Conservation (phyloP, 1,139 yeast genomes). For the Candida tropicalis region DNA sequence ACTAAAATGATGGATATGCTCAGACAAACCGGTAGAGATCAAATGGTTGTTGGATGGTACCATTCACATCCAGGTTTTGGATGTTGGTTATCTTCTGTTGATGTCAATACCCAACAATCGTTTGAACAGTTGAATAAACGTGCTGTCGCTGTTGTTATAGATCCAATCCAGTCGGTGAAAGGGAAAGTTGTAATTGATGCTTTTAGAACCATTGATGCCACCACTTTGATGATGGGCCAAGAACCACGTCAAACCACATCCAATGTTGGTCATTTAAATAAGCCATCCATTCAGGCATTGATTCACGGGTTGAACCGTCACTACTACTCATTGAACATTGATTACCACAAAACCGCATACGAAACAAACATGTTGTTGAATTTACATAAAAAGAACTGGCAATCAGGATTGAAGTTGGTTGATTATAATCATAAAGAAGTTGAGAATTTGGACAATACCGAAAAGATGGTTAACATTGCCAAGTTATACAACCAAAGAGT, state of each 20-base stretch:
- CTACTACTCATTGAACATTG: constrained; percentile 92
- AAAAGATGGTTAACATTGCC: constrained; percentile 86
- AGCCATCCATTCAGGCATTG: constrained; percentile 97
- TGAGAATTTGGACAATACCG: constrained; percentile 70
- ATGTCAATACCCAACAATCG: constrained; percentile 96
- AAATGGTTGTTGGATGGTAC: constrained; percentile 99
- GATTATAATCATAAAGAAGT: constrained; percentile 82
- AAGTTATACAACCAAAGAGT: constrained; percentile 88
- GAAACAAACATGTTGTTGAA: constrained; percentile 95
- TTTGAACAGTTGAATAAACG: constrained; percentile 94
- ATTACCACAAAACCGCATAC: constrained; percentile 87
- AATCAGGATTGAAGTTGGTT: constrained; percentile 79
- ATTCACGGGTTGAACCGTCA: constrained; percentile 97
- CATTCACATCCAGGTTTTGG: constrained; percentile 99
- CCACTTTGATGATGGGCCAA: constrained; percentile 90
- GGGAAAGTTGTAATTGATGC: constrained; percentile 99
- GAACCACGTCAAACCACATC: constrained; percentile 99
- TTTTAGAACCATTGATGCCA: constrained; percentile 88
- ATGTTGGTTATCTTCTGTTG: constrained; percentile 98
- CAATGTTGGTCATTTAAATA: constrained; percentile 91
- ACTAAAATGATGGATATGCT: constrained; percentile 99
- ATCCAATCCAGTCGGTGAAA: constrained; percentile 96
- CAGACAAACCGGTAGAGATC: constrained; percentile 97
- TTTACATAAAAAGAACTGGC: constrained; percentile 96
- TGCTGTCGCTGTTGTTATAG: constrained; percentile 97